Evolutionary conservation across 2,329 filamentous ascomycete species (phyloP).

Genomic region (Knoxdaviesia capensis): DNA sequence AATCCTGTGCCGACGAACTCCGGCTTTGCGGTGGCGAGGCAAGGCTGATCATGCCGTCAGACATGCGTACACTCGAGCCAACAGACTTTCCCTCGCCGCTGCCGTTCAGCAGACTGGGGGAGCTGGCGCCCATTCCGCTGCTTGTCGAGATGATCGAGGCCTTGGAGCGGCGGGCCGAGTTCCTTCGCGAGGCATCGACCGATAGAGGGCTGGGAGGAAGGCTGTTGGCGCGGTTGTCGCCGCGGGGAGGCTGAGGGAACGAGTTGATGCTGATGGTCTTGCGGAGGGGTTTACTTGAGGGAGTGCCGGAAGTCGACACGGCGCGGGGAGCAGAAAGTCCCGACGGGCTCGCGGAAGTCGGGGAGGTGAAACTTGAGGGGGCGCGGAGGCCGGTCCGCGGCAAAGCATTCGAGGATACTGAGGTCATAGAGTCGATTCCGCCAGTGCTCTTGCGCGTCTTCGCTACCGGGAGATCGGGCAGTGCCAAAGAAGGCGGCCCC

Average conservation of each 20-base stretch:
- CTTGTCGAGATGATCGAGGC: conserved; percentile 33
- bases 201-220: conserved; percentile 41
- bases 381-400: conserved; percentile 37
- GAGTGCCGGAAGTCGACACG: conserved; percentile 15
- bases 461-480: conserved; percentile 53
- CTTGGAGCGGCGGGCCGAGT: conserved; percentile 29
- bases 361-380: conserved; percentile 35
- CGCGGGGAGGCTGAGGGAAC: conserved; percentile 75
- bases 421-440: conserved; percentile 16
- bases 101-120: conserved; percentile 61
- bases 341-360: conserved; percentile 30
- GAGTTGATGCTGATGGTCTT: conserved; percentile 87
- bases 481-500: conserved; percentile 48
- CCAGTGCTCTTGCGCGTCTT: conserved; percentile 53
- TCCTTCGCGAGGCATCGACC: conserved; percentile 22
- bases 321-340: conserved; percentile 35
- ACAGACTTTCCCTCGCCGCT: conserved; percentile 61
- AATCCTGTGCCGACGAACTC: conserved; percentile 81
- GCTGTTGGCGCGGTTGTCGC: conserved; percentile 35
- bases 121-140: conserved; percentile 25
- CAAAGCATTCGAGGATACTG: conserved; percentile 22
- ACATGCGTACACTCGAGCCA: conserved; percentile 40
- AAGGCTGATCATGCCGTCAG: conserved; percentile 56
- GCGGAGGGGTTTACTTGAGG: conserved; percentile 39
- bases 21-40: conserved; percentile 74